Conservation (phyloP, 2,329 filamentous ascomycete genomes). For the Sclerotinia borealis region DNA sequence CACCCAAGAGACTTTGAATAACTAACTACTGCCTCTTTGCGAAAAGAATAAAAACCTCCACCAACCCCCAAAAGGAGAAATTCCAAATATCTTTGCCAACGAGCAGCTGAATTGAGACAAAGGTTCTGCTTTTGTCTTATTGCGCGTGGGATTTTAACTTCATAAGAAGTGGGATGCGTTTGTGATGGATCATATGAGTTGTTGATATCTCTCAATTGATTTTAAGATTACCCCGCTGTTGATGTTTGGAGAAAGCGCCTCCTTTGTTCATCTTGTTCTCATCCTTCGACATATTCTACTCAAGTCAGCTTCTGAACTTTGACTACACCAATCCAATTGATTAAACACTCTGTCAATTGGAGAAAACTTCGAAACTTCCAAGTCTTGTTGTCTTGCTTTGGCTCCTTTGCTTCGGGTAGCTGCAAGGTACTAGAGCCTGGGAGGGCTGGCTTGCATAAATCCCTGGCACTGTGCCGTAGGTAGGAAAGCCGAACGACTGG, state of each 20-base stretch:
- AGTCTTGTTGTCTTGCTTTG: conserved; percentile 3
- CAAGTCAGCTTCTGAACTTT: not conserved
- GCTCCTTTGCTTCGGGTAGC: conserved; percentile 21
- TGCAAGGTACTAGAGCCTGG: conserved; percentile 28
- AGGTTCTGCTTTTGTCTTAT: conserved; percentile 8
- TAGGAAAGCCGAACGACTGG: conserved; percentile 20
- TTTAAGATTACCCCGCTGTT: conserved; percentile 8
- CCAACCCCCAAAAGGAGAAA: not conserved
- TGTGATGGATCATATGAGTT: conserved; percentile 1
- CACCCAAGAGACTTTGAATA: not conserved
- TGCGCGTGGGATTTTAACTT: conserved; percentile 7
- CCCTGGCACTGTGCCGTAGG: conserved; percentile 16
- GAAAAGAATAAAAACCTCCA: conserved; percentile 7
- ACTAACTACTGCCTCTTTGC: not conserved
- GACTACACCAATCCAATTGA: not conserved
- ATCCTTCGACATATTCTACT: not conserved
- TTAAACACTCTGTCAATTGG: not conserved
- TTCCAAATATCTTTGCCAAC: not conserved
- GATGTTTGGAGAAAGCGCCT: not conserved
- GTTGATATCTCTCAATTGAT: conserved; percentile 1
- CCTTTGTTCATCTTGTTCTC: not conserved
- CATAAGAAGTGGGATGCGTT: conserved; percentile 1
- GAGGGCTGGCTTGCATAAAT: conserved; percentile 26
- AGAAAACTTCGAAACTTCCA: not conserved
- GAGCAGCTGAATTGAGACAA: conserved; percentile 26